phyloP scores from a whole-genome alignment of 768 basidiomycete species.

The Crucibulum laeve region DNA sequence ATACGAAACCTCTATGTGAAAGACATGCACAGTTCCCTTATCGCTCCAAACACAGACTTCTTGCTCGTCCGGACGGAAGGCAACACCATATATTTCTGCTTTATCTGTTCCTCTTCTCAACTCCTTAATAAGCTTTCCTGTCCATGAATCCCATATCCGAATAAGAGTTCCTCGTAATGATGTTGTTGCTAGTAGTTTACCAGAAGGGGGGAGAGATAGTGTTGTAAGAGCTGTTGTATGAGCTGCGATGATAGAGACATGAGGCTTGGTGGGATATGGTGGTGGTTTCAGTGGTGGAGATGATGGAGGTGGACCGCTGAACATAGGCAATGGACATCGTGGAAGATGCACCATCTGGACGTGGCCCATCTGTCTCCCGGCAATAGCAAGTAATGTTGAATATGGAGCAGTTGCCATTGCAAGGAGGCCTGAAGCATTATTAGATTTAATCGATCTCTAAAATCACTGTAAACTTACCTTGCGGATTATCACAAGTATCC shows the following conservation, averaged over 20 bases:
- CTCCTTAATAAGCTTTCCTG: constrained; percentile 73
- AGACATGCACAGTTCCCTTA: constrained; percentile 91
- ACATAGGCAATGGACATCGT: constrained; percentile 62
- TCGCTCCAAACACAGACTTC: constrained; percentile 93
- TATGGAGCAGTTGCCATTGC: constrained; percentile 75
- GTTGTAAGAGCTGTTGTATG: constrained; percentile 79
- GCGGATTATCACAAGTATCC: constrained; percentile 85
- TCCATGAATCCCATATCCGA: constrained; percentile 76
- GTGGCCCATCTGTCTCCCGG: constrained; percentile 83
- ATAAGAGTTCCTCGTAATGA: constrained; percentile 82
- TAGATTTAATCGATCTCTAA: constrained; percentile 1
- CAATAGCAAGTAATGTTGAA: constrained; percentile 80
- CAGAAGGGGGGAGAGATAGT: constrained; percentile 73
- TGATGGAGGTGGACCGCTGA: constrained; percentile 52
- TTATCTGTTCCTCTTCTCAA: constrained; percentile 85
- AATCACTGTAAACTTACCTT: constrained; percentile 44
- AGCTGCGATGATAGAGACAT: constrained; percentile 79
- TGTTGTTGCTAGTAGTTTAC: constrained; percentile 77
- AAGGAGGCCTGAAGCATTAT: constrained; percentile 50
- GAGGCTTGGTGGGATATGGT: constrained; percentile 53
- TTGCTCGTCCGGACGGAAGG: constrained; percentile 81
- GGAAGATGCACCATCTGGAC: constrained; percentile 85
- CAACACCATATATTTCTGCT: constrained; percentile 88
- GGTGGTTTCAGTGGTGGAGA: constrained; percentile 51
- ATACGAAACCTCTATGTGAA: constrained; percentile 69